Evolutionary conservation across 2,329 filamentous ascomycete species (phyloP).

Genomic region (Epichloe gansuensis): DNA sequence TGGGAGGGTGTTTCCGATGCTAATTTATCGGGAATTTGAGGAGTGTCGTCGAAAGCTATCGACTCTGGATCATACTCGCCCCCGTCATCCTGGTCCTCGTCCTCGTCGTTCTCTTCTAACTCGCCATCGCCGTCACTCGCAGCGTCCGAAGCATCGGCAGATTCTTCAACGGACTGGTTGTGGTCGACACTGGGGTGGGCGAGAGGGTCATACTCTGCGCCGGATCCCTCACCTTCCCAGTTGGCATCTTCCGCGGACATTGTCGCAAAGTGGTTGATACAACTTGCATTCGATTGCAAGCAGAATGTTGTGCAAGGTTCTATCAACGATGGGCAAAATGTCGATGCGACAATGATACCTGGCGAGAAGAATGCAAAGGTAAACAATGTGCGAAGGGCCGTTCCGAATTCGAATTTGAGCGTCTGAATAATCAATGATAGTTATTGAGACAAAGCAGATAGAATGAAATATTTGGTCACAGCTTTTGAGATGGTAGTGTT

Average conservation of each 20-base stretch:
- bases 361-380: background rate
- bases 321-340: background rate
- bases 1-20: slow-evolving; percentile 17
- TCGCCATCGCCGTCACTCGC: slow-evolving; percentile 36
- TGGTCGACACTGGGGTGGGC: slow-evolving; percentile 37
- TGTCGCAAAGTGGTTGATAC: slow-evolving; percentile 1
- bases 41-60: slow-evolving; percentile 30
- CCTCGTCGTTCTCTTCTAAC: slow-evolving; percentile 38
- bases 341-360: background rate
- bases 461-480: background rate
- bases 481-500: background rate
- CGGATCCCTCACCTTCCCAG: slow-evolving; percentile 43
- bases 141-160: slow-evolving; percentile 33
- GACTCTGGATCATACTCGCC: slow-evolving; percentile 49
- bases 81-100: slow-evolving; percentile 39
- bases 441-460: background rate
- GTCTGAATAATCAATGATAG: background rate
- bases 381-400: background rate
- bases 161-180: slow-evolving; percentile 41
- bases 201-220: slow-evolving; percentile 43
- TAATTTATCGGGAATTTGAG: slow-evolving; percentile 23
- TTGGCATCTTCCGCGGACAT: slow-evolving; percentile 31
- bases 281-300: background rate
- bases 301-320: background rate
- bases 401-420: background rate